Base-by-base conservation (phyloP, 371 early-diverging fungal genomes). In the Synchytrium microbalum region DNA sequence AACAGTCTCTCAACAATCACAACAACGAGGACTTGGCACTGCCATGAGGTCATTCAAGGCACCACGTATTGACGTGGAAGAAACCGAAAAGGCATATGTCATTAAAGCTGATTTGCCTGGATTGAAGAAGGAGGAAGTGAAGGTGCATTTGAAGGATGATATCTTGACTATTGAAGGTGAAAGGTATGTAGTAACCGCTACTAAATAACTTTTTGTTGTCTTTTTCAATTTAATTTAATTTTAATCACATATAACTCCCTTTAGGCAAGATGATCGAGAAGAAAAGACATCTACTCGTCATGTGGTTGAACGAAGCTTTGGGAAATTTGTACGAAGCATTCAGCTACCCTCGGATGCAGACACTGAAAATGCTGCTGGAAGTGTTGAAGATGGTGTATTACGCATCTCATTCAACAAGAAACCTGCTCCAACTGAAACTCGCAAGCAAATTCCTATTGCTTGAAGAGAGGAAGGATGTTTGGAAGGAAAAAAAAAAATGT, bases 41-140 rank as follows among this genome's bases (percentile, higher is more conserved):
- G 10, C 46, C 19, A 10, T 38, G 46, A 38, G 46, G 5, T 5
- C 32, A 19, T 1, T 62, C 56, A 62, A 66, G 29, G 65, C 57
- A 28, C 64, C 66, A 13, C 24, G 63, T 24, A 32, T 75, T 54
- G 75, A 75, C 63, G 25, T 75, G 19, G 61, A 56, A 57, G 72
- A 71, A 52, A 66, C 57, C 59, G 70, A 69, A 30, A 64, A 69
- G 46, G 46, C 19, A 38, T 5, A 38, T 38, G 46, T 58, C 14
- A 62, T 75, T 58, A 55, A 64, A 58, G 73, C 71, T 26, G 75
- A 75, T 58, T 53, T 72, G 24, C 75, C 75, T 19, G 75, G 75
- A n/a, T 61, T 72, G 61, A 58, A 55, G 16, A 72, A 75, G 67
- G 64, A 68, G 32, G 69, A 75, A 46, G 62, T 75, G 54, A 28